Conservation (phyloP, 257 asterid genomes). For the Leptodermis oblonga region DNA sequence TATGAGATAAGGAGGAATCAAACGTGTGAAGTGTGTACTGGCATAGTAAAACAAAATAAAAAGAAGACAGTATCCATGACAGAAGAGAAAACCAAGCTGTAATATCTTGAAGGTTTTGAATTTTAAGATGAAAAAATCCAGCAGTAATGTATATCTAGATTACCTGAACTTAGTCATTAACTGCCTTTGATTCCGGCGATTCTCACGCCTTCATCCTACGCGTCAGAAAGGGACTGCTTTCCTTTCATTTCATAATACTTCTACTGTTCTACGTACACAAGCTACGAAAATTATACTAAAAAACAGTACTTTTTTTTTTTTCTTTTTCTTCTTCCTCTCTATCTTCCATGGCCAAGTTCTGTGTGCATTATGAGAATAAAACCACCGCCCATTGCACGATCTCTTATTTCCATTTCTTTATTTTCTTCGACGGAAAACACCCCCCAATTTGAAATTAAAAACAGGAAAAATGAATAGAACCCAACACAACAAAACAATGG, state of each 20-base stretch:
- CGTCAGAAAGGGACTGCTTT: slow-evolving; percentile 25
- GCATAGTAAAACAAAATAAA: background rate
- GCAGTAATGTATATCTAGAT: slow-evolving; percentile 19
- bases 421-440: no score
- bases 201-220: slow-evolving; percentile 28
- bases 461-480: background rate
- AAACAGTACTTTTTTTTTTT: background rate
- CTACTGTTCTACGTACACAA: background rate
- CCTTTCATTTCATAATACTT: background rate
- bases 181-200: slow-evolving; percentile 50
- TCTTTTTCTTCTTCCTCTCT: no score
- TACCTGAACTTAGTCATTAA: slow-evolving; percentile 46
- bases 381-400: slow-evolving; percentile 50
- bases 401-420: slow-evolving; percentile 7
- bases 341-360: slow-evolving; percentile 9
- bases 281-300: background rate
- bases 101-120: slow-evolving; percentile 32
- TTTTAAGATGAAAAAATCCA: slow-evolving; percentile 23
- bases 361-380: background rate
- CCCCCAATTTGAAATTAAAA: background rate
- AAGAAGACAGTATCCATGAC: slow-evolving; percentile 25
- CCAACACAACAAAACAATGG: background rate
- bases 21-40: background rate
- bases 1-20: background rate
- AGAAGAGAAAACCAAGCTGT: slow-evolving; percentile 42